Conservation (phyloP, 163 green algal species). For the Scenedesmus sp. region DNA sequence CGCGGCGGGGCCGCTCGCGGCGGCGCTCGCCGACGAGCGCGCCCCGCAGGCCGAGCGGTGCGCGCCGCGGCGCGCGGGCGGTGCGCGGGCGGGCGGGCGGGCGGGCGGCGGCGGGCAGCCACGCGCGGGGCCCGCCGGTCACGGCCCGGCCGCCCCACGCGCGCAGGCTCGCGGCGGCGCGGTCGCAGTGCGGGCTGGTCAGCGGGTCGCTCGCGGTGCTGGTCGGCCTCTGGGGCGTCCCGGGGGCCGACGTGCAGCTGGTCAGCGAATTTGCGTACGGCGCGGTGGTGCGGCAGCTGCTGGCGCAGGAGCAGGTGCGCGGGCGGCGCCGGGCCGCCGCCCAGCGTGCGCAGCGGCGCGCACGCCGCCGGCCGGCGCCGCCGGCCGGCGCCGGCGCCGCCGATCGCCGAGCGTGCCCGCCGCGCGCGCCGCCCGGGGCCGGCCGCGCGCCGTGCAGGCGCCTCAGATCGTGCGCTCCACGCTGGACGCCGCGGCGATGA, state of each 20-base stretch:
- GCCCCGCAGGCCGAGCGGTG: too few species aligned
- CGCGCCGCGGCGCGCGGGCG: neutral
- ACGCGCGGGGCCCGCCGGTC: neutral
- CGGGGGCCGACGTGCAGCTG: conserved; percentile 7
- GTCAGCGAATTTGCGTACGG: conserved; percentile 23
- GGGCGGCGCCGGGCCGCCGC: neutral
- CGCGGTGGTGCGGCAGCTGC: neutral
- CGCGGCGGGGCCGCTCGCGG: conserved; percentile 27
- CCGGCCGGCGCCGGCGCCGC: too few species aligned
- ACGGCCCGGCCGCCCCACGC: neutral
- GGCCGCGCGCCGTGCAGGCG: conserved; percentile 3
- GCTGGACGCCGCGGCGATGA: conserved; percentile 9
- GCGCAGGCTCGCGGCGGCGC: conserved; percentile 12
- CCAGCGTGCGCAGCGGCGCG: neutral
- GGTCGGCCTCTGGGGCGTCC: conserved; percentile 24
- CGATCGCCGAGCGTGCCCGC: too few species aligned
- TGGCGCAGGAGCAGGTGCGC: conserved; percentile 17
- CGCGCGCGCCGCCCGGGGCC: neutral
- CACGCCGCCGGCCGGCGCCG: neutral
- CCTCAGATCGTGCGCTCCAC: neutral
- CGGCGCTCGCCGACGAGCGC: too few species aligned
- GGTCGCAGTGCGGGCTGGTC: conserved; percentile 10
- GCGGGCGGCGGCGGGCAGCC: too few species aligned
- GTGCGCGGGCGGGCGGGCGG: conserved; percentile 1
- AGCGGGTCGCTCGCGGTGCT: conserved; percentile 27